phyloP scores from a whole-genome alignment of 768 basidiomycete genomes.

The Russula sp. region DNA sequence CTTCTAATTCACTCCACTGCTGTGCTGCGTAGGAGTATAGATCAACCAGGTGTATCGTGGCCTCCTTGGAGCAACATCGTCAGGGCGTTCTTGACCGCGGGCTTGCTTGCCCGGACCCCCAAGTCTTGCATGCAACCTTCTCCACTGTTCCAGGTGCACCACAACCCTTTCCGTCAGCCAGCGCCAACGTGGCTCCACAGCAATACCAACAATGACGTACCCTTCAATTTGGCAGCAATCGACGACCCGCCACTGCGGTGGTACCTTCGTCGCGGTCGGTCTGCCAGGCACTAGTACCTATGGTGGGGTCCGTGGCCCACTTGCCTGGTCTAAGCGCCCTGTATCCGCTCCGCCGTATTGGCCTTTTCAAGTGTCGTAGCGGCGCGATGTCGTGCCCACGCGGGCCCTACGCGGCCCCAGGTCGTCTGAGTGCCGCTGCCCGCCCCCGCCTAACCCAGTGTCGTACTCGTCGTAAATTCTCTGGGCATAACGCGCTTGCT shows the following conservation, averaged over 20 bases:
- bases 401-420: not conserved
- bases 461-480: not conserved
- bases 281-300: not conserved
- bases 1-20: slow-evolving; percentile 16
- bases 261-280: not conserved
- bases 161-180: not conserved
- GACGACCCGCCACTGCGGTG: not conserved
- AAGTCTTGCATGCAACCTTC: slow-evolving; percentile 12
- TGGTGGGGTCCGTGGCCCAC: not conserved
- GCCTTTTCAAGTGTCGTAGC: not conserved
- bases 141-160: slow-evolving; percentile 20
- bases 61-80: no score
- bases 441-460: not conserved
- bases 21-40: not conserved
- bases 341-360: not conserved
- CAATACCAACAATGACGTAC: slow-evolving; percentile 7
- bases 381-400: not conserved
- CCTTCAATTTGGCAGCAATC: slow-evolving; percentile 6
- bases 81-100: slow-evolving; percentile 17
- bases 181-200: not conserved
- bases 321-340: no score
- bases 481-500: not conserved
- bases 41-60: not conserved
- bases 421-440: not conserved
- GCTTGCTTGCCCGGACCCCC: no score